phyloP scores from a whole-genome alignment of 1,284 basidiomycete genomes.

The Boletus smithii region DNA sequence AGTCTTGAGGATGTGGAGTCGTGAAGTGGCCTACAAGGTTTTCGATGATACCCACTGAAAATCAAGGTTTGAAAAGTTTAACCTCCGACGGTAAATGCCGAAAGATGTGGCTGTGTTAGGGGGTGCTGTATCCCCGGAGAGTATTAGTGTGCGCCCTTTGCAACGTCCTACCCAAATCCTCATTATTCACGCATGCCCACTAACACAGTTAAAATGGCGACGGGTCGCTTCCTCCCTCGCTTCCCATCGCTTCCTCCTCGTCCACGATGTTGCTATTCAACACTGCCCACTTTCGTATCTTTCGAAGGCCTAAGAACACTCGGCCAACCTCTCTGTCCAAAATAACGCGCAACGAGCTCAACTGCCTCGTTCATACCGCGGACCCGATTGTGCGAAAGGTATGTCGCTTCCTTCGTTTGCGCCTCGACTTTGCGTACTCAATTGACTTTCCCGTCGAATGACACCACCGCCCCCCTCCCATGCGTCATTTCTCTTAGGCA shows the following conservation, averaged over 20 bases:
- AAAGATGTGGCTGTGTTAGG: slow-evolving; percentile 9
- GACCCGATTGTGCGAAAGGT: slow-evolving; percentile 83
- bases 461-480: no score
- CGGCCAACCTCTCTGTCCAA: slow-evolving; percentile 50
- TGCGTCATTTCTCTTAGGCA: slow-evolving; percentile 40
- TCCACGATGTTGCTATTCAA: slow-evolving; percentile 21
- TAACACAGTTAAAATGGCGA: slow-evolving; percentile 21
- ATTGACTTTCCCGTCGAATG: slow-evolving; percentile 1
- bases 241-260: slow-evolving; percentile 28
- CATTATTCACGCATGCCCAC: slow-evolving; percentile 22
- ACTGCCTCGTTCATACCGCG: slow-evolving; percentile 81
- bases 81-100: slow-evolving; percentile 32
- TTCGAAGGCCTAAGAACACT: slow-evolving; percentile 25
- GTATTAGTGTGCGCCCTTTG: slow-evolving; percentile 6
- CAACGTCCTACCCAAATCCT: slow-evolving; percentile 19
- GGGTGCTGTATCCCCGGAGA: neutral
- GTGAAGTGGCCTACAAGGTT: slow-evolving; percentile 11
- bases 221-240: slow-evolving; percentile 17
- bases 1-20: slow-evolving; percentile 36
- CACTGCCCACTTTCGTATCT: slow-evolving; percentile 18
- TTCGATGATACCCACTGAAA: slow-evolving; percentile 31
- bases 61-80: slow-evolving; percentile 33
- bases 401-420: slow-evolving; percentile 13
- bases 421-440: slow-evolving; percentile 5
- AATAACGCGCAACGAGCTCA: slow-evolving; percentile 95